These are phyloP conservation scores for Nemania sp. DNA, from an alignment of 2,329 filamentous ascomycete genomes.

Conservation along the genomic window DNA sequence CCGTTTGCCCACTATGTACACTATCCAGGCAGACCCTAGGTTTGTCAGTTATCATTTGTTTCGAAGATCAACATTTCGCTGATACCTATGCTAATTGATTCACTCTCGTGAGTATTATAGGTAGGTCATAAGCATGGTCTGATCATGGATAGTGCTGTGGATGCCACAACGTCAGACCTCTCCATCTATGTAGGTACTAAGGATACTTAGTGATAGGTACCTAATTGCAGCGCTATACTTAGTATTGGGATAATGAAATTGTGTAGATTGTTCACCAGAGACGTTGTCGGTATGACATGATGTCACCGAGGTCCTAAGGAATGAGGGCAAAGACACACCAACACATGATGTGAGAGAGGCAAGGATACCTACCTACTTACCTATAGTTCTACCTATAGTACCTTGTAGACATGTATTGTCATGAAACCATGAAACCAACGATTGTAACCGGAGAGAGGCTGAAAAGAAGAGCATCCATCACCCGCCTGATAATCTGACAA, in stretches of 20 bases:
- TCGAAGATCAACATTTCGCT: constrained; percentile 1
- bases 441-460: constrained; percentile 19
- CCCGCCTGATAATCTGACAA: background rate
- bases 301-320: constrained; percentile 30
- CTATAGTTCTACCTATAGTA: too few species aligned
- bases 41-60: background rate
- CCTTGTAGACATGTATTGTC: background rate
- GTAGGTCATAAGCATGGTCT: background rate
- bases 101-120: background rate
- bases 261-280: constrained; percentile 14
- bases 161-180: too few species aligned
- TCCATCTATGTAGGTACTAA: too few species aligned
- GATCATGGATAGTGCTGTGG: too few species aligned
- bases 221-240: too few species aligned
- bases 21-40: background rate
- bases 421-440: constrained; percentile 8
- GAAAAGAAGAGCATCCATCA: constrained; percentile 9
- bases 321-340: constrained; percentile 13
- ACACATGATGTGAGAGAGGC: constrained; percentile 2
- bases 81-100: background rate
- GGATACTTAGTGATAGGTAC: too few species aligned
- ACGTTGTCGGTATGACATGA: constrained; percentile 31
- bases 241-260: background rate
- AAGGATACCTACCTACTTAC: background rate
- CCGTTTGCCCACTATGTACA: background rate